Base-by-base conservation (phyloP, 75 land plant genomes). In the Selaginella tamariscina region DNA sequence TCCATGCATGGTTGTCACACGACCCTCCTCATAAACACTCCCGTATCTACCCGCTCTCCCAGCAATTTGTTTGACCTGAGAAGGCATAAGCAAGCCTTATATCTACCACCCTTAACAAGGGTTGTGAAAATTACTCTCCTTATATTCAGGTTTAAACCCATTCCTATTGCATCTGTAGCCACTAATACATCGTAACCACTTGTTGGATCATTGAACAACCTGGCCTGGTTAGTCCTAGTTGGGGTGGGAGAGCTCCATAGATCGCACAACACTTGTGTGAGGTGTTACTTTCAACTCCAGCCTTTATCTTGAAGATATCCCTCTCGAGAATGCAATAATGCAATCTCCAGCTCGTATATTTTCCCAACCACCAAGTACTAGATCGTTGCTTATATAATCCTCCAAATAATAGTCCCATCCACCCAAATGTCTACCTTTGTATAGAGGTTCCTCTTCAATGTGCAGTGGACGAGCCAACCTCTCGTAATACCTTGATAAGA, bases 31-130 rank as follows among this genome's bases (percentile, higher is more conserved):
- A 72, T 82, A 93, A 1, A 55, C 27, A 64, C 89, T 86, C 30
- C 96, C 98, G 27, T 91, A 85, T 28, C 98, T 73, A 1, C 98
- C 98, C 30, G 96, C 98, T 79, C 98, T 82, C 30, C 98, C 98
- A 63, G 98, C 98, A 62, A 94, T 94, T 63, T 94, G 96, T 70
- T 94, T 94, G 63, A 94, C 88, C 71, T 88, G 97, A 5, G 27
- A 59, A 20, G n/a, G n/a, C n/a, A n/a, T n/a, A n/a, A n/a, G n/a
- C n/a, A n/a, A n/a, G n/a, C n/a, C n/a, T n/a, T n/a, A n/a, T n/a
- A n/a, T n/a, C n/a, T n/a, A n/a, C n/a, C n/a, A n/a, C n/a, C n/a
- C n/a, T n/a, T n/a, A n/a, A n/a, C 62, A 5, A 59, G 21, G 21
- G 62, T 9, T 8, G 8, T 23, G 26, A 59, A 59, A 5, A 23